These are phyloP conservation scores for Apiotrichum montevideense DNA, from an alignment of 1,284 basidiomycete species.

Conservation along the genomic window DNA sequence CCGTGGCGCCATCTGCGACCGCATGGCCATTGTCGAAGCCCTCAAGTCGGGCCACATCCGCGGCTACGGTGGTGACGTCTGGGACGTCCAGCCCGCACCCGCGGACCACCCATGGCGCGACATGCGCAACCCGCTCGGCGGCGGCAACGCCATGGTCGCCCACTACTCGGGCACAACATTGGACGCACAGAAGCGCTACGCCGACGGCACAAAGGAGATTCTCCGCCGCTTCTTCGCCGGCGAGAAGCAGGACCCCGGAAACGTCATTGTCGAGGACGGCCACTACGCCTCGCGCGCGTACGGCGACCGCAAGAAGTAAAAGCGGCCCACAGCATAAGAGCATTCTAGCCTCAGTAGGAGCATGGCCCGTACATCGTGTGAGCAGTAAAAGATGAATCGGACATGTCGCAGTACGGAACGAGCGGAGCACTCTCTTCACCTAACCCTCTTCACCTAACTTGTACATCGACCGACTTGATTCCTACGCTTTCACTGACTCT, in stretches of 20 bases:
- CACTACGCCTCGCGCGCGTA: slow-evolving; percentile 28
- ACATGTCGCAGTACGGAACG: no score
- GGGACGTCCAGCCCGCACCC: slow-evolving; percentile 78
- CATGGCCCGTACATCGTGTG: no score
- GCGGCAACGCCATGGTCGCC: slow-evolving; percentile 60
- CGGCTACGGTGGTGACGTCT: slow-evolving; percentile 65
- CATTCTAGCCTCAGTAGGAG: no score
- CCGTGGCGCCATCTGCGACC: slow-evolving; percentile 85
- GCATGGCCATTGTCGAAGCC: slow-evolving; percentile 70
- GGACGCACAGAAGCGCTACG: slow-evolving; percentile 86
- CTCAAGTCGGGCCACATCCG: slow-evolving; percentile 69
- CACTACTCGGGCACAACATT: slow-evolving; percentile 85
- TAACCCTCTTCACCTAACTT: no score
- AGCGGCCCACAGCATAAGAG: background rate
- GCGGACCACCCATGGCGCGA: slow-evolving; percentile 80
- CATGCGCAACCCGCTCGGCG: slow-evolving; percentile 70
- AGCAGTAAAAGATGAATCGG: no score
- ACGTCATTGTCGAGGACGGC: slow-evolving; percentile 69
- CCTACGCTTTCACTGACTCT: no score
- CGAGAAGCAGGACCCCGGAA: slow-evolving; percentile 65
- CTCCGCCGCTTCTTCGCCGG: slow-evolving; percentile 67
- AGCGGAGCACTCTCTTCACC: no score
- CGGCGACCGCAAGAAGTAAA: slow-evolving; percentile 16
- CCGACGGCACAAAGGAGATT: slow-evolving; percentile 71
- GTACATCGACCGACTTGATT: no score